Percentiles rank a stretch among this genome's conserved stretches.
phyloP scores from a whole-genome alignment of 75 land plant genomes.

The Adiantum capillusveneris region DNA sequence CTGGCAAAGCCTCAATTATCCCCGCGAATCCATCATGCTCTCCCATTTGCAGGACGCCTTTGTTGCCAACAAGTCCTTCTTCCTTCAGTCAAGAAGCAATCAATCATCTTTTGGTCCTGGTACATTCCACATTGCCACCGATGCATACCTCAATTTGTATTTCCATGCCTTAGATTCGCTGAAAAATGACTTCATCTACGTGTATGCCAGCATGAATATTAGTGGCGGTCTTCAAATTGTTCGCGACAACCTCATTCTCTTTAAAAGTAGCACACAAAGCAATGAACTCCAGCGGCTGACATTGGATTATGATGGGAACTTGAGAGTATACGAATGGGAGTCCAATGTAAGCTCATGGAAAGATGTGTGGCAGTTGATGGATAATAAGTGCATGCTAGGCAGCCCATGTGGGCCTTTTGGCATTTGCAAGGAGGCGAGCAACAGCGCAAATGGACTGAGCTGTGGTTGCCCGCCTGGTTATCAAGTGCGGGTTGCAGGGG shows the following conservation, averaged over 20 bases:
- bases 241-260: neutral
- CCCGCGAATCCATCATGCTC: neutral
- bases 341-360: neutral
- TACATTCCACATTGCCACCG: neutral
- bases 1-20: slow-evolving; percentile 4
- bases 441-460: neutral
- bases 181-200: neutral
- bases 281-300: neutral
- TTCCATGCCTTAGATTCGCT: neutral
- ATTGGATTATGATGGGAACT: slow-evolving; percentile 4
- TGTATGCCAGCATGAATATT: neutral
- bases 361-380: neutral
- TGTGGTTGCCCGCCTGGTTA: slow-evolving; percentile 6
- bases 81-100: slow-evolving; percentile 1
- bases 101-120: neutral
- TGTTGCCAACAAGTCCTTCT: neutral
- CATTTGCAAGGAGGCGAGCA: neutral
- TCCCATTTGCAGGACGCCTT: neutral
- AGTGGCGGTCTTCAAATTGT: neutral
- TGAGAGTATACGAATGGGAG: neutral
- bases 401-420: slow-evolving; percentile 6
- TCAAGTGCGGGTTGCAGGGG: neutral
- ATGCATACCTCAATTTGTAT: neutral
- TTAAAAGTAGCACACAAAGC: neutral
- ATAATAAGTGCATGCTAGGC: neutral